Evolutionary conservation across 2,329 filamentous ascomycete genomes (phyloP).

Genomic region (Dactylonectria estremocensis): DNA sequence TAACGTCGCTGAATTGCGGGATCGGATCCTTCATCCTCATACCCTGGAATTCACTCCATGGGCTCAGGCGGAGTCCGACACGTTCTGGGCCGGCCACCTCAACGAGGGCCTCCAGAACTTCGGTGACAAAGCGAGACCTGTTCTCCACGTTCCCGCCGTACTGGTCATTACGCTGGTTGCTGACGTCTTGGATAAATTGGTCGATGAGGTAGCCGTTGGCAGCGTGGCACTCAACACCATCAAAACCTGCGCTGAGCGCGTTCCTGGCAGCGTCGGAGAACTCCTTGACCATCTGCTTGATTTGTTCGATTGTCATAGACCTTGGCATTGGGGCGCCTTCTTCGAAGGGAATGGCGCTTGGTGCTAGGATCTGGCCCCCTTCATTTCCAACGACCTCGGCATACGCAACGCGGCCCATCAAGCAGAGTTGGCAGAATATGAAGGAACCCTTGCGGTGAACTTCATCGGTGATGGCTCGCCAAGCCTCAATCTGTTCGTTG

Average conservation of each 20-base stretch:
- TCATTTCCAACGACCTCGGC: constrained; percentile 45
- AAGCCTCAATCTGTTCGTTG: constrained; percentile 69
- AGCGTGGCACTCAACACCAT: constrained; percentile 75
- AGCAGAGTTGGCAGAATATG: constrained; percentile 76
- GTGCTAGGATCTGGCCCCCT: constrained; percentile 45
- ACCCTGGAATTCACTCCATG: constrained; percentile 73
- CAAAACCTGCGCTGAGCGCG: constrained; percentile 76
- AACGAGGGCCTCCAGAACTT: constrained; percentile 60
- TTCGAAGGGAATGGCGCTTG: constrained; percentile 55
- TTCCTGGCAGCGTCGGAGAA: constrained; percentile 69
- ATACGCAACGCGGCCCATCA: constrained; percentile 69
- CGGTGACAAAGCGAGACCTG: constrained; percentile 66
- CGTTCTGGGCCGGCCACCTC: constrained; percentile 64
- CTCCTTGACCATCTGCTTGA: constrained; percentile 71
- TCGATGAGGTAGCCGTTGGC: constrained; percentile 75
- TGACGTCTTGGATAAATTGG: constrained; percentile 69
- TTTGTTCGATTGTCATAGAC: constrained; percentile 76
- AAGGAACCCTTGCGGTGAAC: constrained; percentile 75
- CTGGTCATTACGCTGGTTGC: constrained; percentile 65
- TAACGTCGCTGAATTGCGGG: constrained; percentile 74
- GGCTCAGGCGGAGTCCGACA: constrained; percentile 71
- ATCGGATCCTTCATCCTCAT: constrained; percentile 75
- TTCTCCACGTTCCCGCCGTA: constrained; percentile 70
- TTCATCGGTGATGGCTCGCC: constrained; percentile 73
- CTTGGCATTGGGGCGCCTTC: constrained; percentile 68